Conservation (phyloP, 2,329 filamentous ascomycete genomes). For the Stromatinia cepivora region DNA sequence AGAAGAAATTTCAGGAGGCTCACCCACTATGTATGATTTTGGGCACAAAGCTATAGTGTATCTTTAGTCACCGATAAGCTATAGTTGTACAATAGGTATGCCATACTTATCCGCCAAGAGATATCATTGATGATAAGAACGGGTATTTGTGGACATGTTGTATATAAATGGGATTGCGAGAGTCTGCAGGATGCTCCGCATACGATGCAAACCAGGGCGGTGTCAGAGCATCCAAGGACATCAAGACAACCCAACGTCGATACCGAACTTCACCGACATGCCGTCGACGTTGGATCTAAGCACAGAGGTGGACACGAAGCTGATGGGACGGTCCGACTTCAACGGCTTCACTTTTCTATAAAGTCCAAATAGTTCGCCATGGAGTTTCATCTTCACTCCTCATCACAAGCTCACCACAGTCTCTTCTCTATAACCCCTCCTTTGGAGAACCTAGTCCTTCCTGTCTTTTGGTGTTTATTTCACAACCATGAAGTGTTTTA, state of each 20-base stretch:
- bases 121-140: neutral
- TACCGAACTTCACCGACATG: neutral
- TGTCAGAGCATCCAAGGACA: neutral
- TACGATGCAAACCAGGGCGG: constrained; percentile 5
- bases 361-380: constrained; percentile 2
- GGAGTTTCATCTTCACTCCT: neutral
- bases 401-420: constrained; percentile 5
- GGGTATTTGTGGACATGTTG: neutral
- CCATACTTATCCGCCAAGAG: neutral
- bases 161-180: neutral
- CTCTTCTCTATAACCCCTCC: neutral
- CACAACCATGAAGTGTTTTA: constrained; percentile 34
- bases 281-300: neutral
- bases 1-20: neutral
- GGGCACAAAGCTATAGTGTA: neutral
- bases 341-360: constrained; percentile 12
- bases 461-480: neutral
- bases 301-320: neutral
- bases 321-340: neutral
- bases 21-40: neutral
- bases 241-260: neutral
- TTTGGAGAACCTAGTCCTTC: neutral
- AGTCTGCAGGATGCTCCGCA: constrained; percentile 1
- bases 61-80: neutral
- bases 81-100: neutral